Evolutionary conservation across 2,329 filamentous ascomycete genomes (phyloP), one percentile per base, ranked within the genome.

Genomic region (Cladophialophora bantiana): DNA sequence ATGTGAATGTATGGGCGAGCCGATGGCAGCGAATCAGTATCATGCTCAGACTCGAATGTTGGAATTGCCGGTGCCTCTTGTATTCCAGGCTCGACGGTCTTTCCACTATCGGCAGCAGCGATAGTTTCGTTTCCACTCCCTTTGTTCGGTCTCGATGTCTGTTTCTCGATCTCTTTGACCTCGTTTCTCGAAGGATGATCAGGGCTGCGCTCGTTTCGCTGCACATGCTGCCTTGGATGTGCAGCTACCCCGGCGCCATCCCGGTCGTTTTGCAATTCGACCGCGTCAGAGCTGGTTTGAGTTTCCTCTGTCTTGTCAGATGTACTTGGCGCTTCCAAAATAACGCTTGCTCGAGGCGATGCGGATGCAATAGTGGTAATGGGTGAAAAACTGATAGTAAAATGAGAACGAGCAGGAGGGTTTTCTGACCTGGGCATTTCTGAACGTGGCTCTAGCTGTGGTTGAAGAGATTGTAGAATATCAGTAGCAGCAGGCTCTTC

Each of bases 281-380:
- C 36, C 3, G 32, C 26, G 26, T 34, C 20, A 15, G 26, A 35
- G n/a, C 26, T 40, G 32, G n/a, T 4, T 9, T 53, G 45, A 20
- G 32, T 26, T 13, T 61, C 42, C 18, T 18, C 13, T 12, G 36
- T 45, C 18, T 18, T 9, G 36, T 31, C 36, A 9, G 35, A 26
- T n/a, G 34, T 45, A 15, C 7, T 57, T 18, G 58, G 34, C 3
- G 54, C 26, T 54, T 64, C 66, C 50, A 67, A 38, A 18, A 67
- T 18, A 18, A 70, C 50, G 38, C 66, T 69, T 40, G 58, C 38
- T 6, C 64, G 68, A 18, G 71, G 70, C 26, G 66, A 64, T 31
- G 65, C 64, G 18, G 68, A 66, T 18, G 64, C 67, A 32, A 72
- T 45, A 20, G 68, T 72, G 55, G 48, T 73, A 57, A 73, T 66